Evolutionary conservation across 352 stramenopile genomes (phyloP), one percentile per base, ranked within the genome.

Genomic region (Phytophthora boehmeriae): DNA sequence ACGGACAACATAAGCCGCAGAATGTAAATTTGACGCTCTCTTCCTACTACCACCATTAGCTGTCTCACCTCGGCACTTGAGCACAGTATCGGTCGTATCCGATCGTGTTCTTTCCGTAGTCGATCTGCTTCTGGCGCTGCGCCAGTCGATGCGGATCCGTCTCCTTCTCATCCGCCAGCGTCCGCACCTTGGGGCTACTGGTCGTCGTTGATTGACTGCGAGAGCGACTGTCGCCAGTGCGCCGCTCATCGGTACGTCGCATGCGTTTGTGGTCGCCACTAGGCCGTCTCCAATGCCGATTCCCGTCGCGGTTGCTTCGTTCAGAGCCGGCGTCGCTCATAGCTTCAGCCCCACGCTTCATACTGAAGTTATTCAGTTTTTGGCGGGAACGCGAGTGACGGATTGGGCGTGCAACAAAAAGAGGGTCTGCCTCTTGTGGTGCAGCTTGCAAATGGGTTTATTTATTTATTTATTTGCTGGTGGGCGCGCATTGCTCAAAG

Each of bases 71-170:
- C 2, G 87, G 84, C 30, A 97, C 81, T 28, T 65, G 48, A 8
- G 75, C 58, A 44, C 83, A 90, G 63, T 96, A 97, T 8, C 61
- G 80, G 45, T 97, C 87, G 61, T 97, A 97, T n/a, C 90, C 90
- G 45, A 95, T 75, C 39, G 90, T 97, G 71, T 97, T 97, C 68
- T 97, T 97, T 36, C 90, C 90, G 52, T 91, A 97, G 64, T 97
- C 89, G 54, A 97, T 95, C 64, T 97, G 90, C 76, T 97, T 97
- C 65, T 97, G 89, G n/a, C 90, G 85, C 74, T 97, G 89, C 19
- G 83, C 76, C 20, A 97, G 66, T 30, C 88, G 80, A 20, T 91
- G 87, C n/a, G 80, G 64, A 51, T 96, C 86, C 11, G 68, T 79
- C 71, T 97, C 90, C 20, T 81, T 84, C 57, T 89, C 70, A 16